Evolutionary conservation across 192 early-diverging fungal genomes (phyloP).

Genomic region (Rhizophagus sp.): DNA sequence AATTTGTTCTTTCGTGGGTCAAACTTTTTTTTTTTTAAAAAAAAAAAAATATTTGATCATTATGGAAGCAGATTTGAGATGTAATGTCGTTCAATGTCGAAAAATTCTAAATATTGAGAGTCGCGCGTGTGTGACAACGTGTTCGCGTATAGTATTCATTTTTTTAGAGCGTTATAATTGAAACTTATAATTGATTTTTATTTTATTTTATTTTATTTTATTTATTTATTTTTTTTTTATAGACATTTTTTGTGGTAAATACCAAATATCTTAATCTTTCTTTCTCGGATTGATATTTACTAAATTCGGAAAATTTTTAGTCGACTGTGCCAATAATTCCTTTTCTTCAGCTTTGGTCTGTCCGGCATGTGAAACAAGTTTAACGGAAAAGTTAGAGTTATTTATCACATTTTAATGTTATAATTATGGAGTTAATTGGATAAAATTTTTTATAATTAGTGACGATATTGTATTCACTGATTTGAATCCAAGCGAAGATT

Average conservation of each 20-base stretch:
- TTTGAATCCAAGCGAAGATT: conserved; percentile 62
- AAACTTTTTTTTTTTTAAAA: too few relatives aligned
- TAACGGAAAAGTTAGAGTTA: conserved; percentile 49
- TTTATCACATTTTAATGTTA: neutral
- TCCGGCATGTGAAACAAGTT: conserved; percentile 60
- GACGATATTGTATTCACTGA: conserved; percentile 60
- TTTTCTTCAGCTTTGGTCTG: conserved; percentile 56
- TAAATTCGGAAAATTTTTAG: conserved; percentile 10
- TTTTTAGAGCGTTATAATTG: neutral
- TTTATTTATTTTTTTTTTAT: conserved; percentile 10
- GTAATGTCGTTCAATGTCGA: conserved; percentile 28
- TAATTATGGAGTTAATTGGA: too few relatives aligned
- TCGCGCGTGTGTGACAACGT: conserved; percentile 62
- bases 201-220: too few relatives aligned
- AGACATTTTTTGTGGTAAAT: conserved; percentile 66
- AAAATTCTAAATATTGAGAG: conserved; percentile 21
- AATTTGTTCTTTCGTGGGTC: too few relatives aligned
- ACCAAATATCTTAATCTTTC: neutral
- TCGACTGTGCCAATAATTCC: conserved; percentile 52
- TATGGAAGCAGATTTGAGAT: conserved; percentile 26
- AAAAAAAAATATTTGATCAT: neutral
- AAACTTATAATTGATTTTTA: neutral
- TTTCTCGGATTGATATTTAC: neutral
- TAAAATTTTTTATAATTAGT: conserved; percentile 22
- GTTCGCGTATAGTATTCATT: conserved; percentile 54